Base-by-base conservation (phyloP, 768 basidiomycete genomes). In the Podaxis sp. region DNA sequence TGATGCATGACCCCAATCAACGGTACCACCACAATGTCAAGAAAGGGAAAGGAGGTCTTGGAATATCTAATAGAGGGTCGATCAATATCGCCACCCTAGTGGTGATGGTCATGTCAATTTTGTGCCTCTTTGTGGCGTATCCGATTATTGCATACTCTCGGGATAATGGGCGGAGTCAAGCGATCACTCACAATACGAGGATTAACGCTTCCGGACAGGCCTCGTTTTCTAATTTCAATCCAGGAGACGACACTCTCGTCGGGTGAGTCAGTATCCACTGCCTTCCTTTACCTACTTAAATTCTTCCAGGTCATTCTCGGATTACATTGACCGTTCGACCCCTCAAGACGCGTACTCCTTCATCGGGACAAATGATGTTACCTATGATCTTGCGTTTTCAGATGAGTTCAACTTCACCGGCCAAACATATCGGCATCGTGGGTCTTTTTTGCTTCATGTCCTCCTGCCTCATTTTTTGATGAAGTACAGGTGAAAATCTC, bases 391-490 rank as follows among this genome's bases (percentile, higher is more conserved):
- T 50, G 85, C 89, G 22, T 93, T 91, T 71, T 86, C 83, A 3
- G 90, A 93, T 73, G 91, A 92, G 76, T 93, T 93, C 73, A 82
- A 90, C 61, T 70, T 66, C n/a, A 84, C 85, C 0, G 89, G 88
- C 2, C 72, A 87, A 37, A 80, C 86, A 9, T 89, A 83, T n/a
- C 72, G 79, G 22, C 82, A 81, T 29, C 13, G 41, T 60, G 33
- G 3, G 59, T 59, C 43, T 8, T 40, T 25, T 47, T 27, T 47
- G 17, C 13, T 6, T 12, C 24, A 12, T 38, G 25, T 52, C 12
- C 49, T 24, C 27, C 38, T 22, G 6, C 13, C n/a, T 6, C 46
- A 4, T 17, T 17, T 57, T 22, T 22, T 50, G 22, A 50, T 13
- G 25, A 4, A 4, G 2, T 40, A 11, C 46, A 70, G 68, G 85